These are phyloP conservation scores for Peronosclerospora sorghi DNA, from an alignment of 352 stramenopile species.

Conservation along the genomic window DNA sequence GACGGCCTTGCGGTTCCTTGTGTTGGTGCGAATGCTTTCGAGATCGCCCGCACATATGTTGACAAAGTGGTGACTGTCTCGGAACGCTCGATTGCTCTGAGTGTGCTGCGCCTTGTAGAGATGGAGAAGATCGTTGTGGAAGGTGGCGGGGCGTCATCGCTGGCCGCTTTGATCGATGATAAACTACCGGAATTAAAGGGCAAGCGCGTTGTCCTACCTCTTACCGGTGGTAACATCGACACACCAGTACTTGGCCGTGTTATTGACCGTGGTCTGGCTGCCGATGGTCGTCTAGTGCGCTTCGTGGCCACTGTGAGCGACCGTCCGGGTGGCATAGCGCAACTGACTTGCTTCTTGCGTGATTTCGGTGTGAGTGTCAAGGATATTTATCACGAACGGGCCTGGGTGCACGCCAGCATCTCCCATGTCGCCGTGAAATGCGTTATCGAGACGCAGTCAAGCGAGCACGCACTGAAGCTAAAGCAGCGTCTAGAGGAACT, in stretches of 20 bases:
- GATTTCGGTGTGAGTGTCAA: slow-evolving; percentile 89
- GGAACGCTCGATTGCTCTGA: slow-evolving; percentile 93
- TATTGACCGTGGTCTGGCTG: slow-evolving; percentile 94
- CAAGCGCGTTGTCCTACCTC: slow-evolving; percentile 91
- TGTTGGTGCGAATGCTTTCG: slow-evolving; percentile 90
- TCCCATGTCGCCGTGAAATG: slow-evolving; percentile 94
- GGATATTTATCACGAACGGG: slow-evolving; percentile 96
- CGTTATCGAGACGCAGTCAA: slow-evolving; percentile 91
- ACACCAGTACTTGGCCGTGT: slow-evolving; percentile 91
- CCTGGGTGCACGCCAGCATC: slow-evolving; percentile 92
- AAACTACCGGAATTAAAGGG: slow-evolving; percentile 87
- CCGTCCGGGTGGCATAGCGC: slow-evolving; percentile 88
- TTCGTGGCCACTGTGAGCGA: slow-evolving; percentile 96
- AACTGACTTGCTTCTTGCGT: slow-evolving; percentile 85
- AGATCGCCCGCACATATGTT: slow-evolving; percentile 86
- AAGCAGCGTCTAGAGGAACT: slow-evolving; percentile 74
- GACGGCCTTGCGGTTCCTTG: slow-evolving; percentile 94
- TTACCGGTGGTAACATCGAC: slow-evolving; percentile 98
- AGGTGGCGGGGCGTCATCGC: slow-evolving; percentile 87
- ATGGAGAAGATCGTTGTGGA: slow-evolving; percentile 98
- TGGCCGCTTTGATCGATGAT: slow-evolving; percentile 91
- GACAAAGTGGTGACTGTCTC: slow-evolving; percentile 91
- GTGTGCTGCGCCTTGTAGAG: slow-evolving; percentile 93
- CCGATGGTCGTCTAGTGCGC: slow-evolving; percentile 91
- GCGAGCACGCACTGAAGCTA: slow-evolving; percentile 85